Base-by-base conservation (phyloP, 371 early-diverging fungal species). In the Lichtheimia corymbifera region DNA sequence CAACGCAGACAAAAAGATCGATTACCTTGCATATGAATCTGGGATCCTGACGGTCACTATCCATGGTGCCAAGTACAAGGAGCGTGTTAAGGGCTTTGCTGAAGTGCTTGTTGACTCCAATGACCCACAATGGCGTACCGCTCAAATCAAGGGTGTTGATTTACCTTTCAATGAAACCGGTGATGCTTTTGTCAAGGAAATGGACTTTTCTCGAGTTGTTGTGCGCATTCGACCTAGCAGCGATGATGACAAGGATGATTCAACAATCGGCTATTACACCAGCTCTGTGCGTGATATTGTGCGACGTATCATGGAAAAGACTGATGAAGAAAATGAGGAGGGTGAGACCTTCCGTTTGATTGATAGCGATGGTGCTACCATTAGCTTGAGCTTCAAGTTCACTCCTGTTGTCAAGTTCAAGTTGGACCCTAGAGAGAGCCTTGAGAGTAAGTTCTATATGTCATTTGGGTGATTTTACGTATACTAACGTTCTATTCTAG, bases 131-230 rank as follows among this genome's bases (percentile, higher is more conserved):
- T 82, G 65, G 54, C 62, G 62, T n/a, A 72, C 77, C 14, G 59
- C 63, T 5, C 68, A 71, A 17, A 65, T 71, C 53, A 78, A 76
- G 61, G 82, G 79, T n/a, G 42, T 58, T 17, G 58, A 58, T 44
- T 25, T 82, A 15, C 65, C 71, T 18, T 65, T 78, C 43, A 71
- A 74, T 25, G 82, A 82, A 57, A 79, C 79, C 0, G 72, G 71
- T 25, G 71, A 76, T 45, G 76, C 68, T 1, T 80, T 80, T 66
- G 76, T 80, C 59, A 75, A 76, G 51, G 81, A 80, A 54, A 63
- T 80, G 70, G 81, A 80, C 55, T 80, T 80, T 53, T 77, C 81
- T 42, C 65, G 65, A 14, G 22, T 80, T 4, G 40, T 66, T 2
- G 71, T 80, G 9, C 73, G 72, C 47, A 50, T 77, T 6, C 70